Evolutionary conservation across 805 yeast genomes (phyloP).

Genomic region (Ogataea trehalophila): DNA sequence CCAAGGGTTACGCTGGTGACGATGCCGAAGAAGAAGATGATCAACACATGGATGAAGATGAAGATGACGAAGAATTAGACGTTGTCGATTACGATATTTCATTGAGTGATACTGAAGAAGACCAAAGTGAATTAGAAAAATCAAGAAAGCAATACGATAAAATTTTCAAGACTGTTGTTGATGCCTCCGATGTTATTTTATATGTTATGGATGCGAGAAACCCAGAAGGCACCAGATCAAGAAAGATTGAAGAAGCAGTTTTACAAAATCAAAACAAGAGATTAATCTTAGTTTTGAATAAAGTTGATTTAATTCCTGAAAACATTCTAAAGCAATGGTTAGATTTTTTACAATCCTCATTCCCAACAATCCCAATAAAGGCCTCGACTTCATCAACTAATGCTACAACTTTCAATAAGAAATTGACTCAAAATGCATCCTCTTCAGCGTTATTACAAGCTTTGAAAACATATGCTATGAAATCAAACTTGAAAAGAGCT

Average conservation of each 20-base stretch:
- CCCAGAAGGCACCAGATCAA: slow-evolving; percentile 91
- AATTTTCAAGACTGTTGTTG: slow-evolving; percentile 89
- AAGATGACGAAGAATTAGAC: slow-evolving; percentile 45
- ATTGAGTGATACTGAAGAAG: slow-evolving; percentile 36
- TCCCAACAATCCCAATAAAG: slow-evolving; percentile 89
- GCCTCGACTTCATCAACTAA: slow-evolving; percentile 74
- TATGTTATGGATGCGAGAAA: slow-evolving; percentile 97
- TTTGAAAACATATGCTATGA: slow-evolving; percentile 78
- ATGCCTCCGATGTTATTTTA: slow-evolving; percentile 82
- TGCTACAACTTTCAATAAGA: slow-evolving; percentile 64
- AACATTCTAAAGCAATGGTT: slow-evolving; percentile 82
- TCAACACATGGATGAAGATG: slow-evolving; percentile 35
- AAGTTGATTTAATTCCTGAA: slow-evolving; percentile 89
- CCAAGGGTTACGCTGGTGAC: slow-evolving; percentile 65
- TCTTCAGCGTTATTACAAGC: slow-evolving; percentile 72
- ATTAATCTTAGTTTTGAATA: slow-evolving; percentile 79
- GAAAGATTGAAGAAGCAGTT: slow-evolving; percentile 86
- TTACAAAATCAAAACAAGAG: slow-evolving; percentile 76
- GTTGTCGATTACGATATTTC: slow-evolving; percentile 46
- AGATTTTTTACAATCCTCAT: slow-evolving; percentile 66
- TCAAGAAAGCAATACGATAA: slow-evolving; percentile 91
- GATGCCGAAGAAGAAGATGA: slow-evolving; percentile 30
- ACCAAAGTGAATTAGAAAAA: slow-evolving; percentile 53
- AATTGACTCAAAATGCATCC: slow-evolving; percentile 64
- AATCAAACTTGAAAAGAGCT: slow-evolving; percentile 81